Conservation (phyloP, 1,139 yeast genomes). For the Candida smagusa region DNA sequence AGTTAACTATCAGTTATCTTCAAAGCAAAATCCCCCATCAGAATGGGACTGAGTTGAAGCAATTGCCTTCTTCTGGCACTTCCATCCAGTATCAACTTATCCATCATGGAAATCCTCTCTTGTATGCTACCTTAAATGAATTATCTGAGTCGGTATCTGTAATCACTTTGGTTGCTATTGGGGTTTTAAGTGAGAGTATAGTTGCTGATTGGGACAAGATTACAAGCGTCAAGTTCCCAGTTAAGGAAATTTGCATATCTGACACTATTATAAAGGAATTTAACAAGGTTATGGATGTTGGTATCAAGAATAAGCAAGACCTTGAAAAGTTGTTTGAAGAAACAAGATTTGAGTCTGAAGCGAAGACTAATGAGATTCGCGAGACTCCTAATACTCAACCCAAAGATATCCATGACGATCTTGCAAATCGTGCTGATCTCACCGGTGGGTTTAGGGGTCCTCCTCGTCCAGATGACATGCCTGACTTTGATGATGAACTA, state of each 20-base stretch:
- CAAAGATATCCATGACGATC: not conserved
- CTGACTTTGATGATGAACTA: conserved; percentile 27
- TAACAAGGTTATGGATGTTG: conserved; percentile 12
- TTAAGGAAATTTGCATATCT: conserved; percentile 22
- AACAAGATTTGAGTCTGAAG: not conserved
- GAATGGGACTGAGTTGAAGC: conserved; percentile 8
- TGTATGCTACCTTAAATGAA: conserved; percentile 13
- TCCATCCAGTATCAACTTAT: conserved; percentile 16
- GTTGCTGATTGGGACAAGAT: conserved; percentile 21
- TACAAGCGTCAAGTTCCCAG: conserved; percentile 24
- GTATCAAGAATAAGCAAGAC: conserved; percentile 6
- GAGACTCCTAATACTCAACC: not conserved
- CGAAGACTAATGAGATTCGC: not conserved
- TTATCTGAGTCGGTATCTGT: conserved; percentile 12
- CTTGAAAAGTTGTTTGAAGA: conserved; percentile 7
- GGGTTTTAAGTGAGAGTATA: conserved; percentile 18
- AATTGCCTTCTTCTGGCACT: conserved; percentile 10
- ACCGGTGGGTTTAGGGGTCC: not conserved
- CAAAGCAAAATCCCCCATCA: conserved; percentile 14
- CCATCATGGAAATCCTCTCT: conserved; percentile 7
- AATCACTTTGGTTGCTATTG: conserved; percentile 16
- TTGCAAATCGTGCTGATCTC: not conserved
- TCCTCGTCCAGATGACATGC: conserved; percentile 21
- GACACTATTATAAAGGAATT: conserved; percentile 22
- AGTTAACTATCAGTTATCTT: conserved; percentile 25